Base-by-base conservation (phyloP, 805 yeast genomes). In the Starmerella floricola region DNA sequence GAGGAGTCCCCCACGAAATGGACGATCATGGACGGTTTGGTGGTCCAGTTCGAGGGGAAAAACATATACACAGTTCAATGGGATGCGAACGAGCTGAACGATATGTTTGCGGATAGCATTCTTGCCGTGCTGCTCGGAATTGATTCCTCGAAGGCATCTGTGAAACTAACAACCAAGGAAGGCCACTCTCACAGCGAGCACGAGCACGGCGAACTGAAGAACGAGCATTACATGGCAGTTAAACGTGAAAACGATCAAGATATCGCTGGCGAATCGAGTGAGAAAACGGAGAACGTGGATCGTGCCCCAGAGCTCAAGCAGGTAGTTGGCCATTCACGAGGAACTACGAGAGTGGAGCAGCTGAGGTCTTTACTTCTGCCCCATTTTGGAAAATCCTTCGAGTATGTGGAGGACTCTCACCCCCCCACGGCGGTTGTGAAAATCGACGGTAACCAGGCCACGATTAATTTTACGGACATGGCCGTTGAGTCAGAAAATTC, bases 141-240 rank as follows among this genome's bases (percentile, higher is more conserved):
- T 32, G 98, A 91, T 58, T 79, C 95, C 0, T 78, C 95, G 0
- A 95, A 95, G 10, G 94, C 95, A 2, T 84, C 96, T 6, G 94
- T 91, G 23, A 91, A 88, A 58, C 61, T 85, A 49, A 76, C 94
- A 12, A 76, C 94, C 5, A 70, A 71, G 41, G 49, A 1, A 36
- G 40, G 35, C 27, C 36, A 40, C 12, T 12, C 26, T 3, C 47
- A 49, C 35, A 31, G 34, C 24, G 77, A 80, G 49, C 47, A 55
- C 56, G 57, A 51, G 4, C 67, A 63, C 31, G 49, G 44, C n/a
- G 49, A 54, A 16, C 52, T 46, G 20, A 8, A 15, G 12, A 4
- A 20, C 2, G 36, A 23, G 8, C 20, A 16, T 4, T 45, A 42
- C 20, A 52, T 46, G 16, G 47, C 46, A n/a, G 48, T 41, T 18